Evolutionary conservation across 2,329 filamentous ascomycete genomes (phyloP).

Genomic region (Colletotrichum tamarilloi): DNA sequence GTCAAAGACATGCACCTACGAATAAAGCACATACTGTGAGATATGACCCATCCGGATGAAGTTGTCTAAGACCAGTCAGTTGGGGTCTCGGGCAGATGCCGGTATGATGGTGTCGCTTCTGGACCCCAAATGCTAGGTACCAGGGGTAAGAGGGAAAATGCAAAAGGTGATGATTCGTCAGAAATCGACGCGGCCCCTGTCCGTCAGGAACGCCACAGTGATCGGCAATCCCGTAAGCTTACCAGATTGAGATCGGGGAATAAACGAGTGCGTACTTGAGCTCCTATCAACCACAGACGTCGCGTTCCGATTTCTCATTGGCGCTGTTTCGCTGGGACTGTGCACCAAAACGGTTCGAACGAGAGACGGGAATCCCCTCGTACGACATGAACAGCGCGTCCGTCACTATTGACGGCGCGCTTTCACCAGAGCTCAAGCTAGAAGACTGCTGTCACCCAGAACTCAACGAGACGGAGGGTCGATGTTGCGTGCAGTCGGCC

Average conservation of each 20-base stretch:
- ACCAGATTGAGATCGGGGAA: conserved; percentile 25
- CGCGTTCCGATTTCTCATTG: conserved; percentile 1
- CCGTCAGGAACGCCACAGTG: conserved; percentile 37
- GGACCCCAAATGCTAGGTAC: neutral
- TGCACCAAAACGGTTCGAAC: conserved; percentile 2
- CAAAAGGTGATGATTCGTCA: conserved; percentile 14
- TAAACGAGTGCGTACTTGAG: conserved; percentile 23
- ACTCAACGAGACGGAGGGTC: neutral
- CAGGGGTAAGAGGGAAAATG: neutral
- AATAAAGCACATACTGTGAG: neutral
- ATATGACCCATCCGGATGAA: neutral
- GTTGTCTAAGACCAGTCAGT: conserved; percentile 6
- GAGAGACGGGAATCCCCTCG: neutral
- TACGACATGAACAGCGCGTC: neutral
- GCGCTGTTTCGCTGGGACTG: neutral
- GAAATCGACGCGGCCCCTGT: conserved; percentile 11
- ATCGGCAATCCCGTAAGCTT: conserved; percentile 37
- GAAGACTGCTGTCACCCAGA: neutral
- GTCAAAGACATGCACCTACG: neutral
- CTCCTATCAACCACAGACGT: conserved; percentile 13
- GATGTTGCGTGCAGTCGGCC: neutral
- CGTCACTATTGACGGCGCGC: conserved; percentile 1
- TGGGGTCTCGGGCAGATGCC: neutral
- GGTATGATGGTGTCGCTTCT: neutral
- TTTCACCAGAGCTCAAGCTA: neutral